Conservation (phyloP, 345 rosid species). For the Eucalyptus brandiana region DNA sequence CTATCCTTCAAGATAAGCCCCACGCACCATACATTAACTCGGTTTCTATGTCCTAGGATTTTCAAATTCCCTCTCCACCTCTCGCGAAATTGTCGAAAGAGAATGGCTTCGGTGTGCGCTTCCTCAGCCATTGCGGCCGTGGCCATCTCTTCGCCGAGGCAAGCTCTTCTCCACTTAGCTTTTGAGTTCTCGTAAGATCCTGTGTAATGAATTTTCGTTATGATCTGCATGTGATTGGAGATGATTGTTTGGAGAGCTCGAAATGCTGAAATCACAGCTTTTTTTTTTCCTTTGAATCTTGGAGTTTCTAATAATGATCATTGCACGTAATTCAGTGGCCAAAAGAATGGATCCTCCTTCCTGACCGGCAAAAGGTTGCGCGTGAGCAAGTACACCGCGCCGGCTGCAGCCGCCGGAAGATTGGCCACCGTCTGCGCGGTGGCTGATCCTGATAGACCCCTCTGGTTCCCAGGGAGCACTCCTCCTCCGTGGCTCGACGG, state of each 20-base stretch:
- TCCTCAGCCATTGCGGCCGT: conserved; percentile 72
- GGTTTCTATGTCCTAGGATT: not conserved
- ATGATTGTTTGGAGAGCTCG: not conserved
- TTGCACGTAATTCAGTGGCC: conserved; percentile 24
- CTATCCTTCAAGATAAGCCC: conserved; percentile 62
- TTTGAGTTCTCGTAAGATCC: not conserved
- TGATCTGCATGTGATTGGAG: not conserved
- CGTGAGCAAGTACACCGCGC: conserved; percentile 14
- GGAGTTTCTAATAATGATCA: not conserved
- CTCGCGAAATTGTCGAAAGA: not conserved
- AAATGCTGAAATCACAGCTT: not conserved
- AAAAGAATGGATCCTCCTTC: conserved; percentile 52
- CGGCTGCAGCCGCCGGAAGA: conserved; percentile 14
- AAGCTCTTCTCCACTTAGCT: conserved; percentile 6
- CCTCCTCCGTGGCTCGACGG: conserved; percentile 99
- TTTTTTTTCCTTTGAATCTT: too few relatives aligned
- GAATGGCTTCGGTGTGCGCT: conserved; percentile 87
- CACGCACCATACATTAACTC: conserved; percentile 7
- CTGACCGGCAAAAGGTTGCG: conserved; percentile 67
- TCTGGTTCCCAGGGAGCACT: conserved; percentile 98
- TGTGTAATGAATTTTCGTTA: not conserved
- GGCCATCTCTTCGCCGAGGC: conserved; percentile 61
- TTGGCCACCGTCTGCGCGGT: conserved; percentile 34
- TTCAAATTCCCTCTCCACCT: not conserved
- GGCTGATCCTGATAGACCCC: conserved; percentile 81